Evolutionary conservation across 257 asterid genomes (phyloP), one percentile per base, ranked within the genome.

Genomic region (Capsicum baccatum): DNA sequence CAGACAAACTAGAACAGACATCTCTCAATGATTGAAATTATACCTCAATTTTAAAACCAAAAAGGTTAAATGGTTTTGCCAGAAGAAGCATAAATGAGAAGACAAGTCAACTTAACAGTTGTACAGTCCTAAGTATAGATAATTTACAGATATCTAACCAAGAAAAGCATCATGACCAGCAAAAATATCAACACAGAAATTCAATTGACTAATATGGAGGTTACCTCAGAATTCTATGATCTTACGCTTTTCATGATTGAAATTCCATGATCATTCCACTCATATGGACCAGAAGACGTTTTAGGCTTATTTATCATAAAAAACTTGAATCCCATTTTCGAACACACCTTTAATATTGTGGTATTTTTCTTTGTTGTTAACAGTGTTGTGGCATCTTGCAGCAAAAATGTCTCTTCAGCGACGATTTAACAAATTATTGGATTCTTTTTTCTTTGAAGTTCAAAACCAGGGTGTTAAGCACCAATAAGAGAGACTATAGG

Each of bases 1-100:
- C 82, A 78, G 82, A 21, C 48, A 33, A 83, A 60, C 1, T 42
- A 39, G 66, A 55, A 84, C 44, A 60, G 70, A 80, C 9, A 54
- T 79, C 62, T 56, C 82, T 33, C 3, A 54, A 54, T 13, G 50
- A 47, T 2, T 19, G 58, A 80, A 58, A 54, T 57, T 71, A 74
- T 13, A 57, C 70, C 73, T 8, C 58, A 39, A 60, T 79, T 39
- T 56, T 26, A 52, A 55, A 83, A 80, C 33, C 14, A 54, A 54
- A 78, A 15, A 26, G 6, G 0, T 33, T 74, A 15, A 15, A 54
- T 55, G 50, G 63, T 52, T 76, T 76, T 76, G 48, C 81, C 82
- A 26, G 64, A 7, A 14, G 15, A 26, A 78, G 16, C 64, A 78
- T 26, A 14, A 14, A 54, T 78, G 64, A 68, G 78, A 26, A 50